Evolutionary conservation across 1,284 basidiomycete species (phyloP).

Genomic region (Sporisorium exsertum): DNA sequence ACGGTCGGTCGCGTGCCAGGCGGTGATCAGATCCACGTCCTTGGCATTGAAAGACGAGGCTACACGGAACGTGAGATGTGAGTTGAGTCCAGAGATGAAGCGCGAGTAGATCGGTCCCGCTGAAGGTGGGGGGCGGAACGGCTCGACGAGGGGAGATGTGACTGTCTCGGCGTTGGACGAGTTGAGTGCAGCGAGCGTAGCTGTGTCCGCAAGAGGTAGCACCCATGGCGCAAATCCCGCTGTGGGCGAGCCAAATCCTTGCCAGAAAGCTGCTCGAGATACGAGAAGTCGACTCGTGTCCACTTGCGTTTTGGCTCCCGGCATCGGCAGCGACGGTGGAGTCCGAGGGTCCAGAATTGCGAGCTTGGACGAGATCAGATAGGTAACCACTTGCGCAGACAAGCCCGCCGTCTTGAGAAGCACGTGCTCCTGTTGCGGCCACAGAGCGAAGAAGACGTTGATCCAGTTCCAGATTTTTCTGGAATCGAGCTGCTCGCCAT

Average conservation of each 20-base stretch:
- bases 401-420: conserved; percentile 14
- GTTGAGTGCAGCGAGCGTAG: conserved; percentile 17
- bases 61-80: conserved; percentile 60
- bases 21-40: conserved; percentile 57
- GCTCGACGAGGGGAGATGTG: conserved; percentile 15
- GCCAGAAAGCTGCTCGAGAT: conserved; percentile 61
- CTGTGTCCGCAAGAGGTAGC: conserved; percentile 30
- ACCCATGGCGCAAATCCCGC: conserved; percentile 43
- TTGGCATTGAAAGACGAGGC: conserved; percentile 42
- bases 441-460: conserved; percentile 53
- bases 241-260: conserved; percentile 45
- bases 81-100: conserved; percentile 56
- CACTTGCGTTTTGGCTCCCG: conserved; percentile 17
- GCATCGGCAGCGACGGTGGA: conserved; percentile 6
- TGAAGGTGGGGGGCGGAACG: conserved; percentile 24
- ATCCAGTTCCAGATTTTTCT: conserved; percentile 48
- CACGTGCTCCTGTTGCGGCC: conserved; percentile 55
- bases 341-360: conserved; percentile 46
- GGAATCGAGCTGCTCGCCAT: neutral
- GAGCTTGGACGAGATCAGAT: conserved; percentile 32
- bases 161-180: conserved; percentile 29
- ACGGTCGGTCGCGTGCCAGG: conserved; percentile 64
- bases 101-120: conserved; percentile 56
- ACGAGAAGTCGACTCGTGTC: conserved; percentile 32
- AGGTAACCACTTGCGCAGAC: neutral